Evolutionary conservation across 192 early-diverging fungal species (phyloP), one percentile per base, ranked within the genome.

Genomic region (Cetraspora pellucida): DNA sequence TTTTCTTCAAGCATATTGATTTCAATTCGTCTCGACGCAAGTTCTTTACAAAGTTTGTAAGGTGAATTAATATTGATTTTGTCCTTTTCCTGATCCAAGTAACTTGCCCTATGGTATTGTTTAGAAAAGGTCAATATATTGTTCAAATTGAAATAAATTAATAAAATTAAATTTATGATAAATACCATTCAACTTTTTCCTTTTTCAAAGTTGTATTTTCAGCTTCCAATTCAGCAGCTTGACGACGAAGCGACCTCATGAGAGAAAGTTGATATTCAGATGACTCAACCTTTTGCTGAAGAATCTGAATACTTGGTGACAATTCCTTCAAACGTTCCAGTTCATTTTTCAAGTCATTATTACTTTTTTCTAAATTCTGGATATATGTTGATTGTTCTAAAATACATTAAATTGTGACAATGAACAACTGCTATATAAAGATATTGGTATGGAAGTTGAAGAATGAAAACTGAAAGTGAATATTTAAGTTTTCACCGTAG

Each of bases 161-260:
- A 5, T 49, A 27, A 27, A 30, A 13, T 37, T 37, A 37, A 37
- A 5, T 37, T 37, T 37, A 17, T n/a, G 0, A 57, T 13, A 57
- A n/a, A 21, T 72, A 72, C 74, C 74, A 75, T 23, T 30, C 27
- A 10, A 75, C 25, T 23, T 46, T 45, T 49, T 75, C 74, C n/a
- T 49, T 60, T 75, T 75, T 58, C 57, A 75, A 17, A 14, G 9
- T 63, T 9, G 60, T 21, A 17, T 75, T 75, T 47, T 75, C 74
- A 17, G 45, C 43, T 75, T 75, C 54, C 25, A 75, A 63, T 46
- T 60, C 46, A 0, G 74, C 74, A 45, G 30, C n/a, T 31, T 46
- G 10, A 23, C 55, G 37, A 49, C 43, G 31, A 17, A 60, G 47
- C 19, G 17, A 31, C 46, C 27, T 63, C 74, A 75, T 30, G 8